phyloP scores from a whole-genome alignment of 179 eudicot genomes.

The Dionaea muscipula region DNA sequence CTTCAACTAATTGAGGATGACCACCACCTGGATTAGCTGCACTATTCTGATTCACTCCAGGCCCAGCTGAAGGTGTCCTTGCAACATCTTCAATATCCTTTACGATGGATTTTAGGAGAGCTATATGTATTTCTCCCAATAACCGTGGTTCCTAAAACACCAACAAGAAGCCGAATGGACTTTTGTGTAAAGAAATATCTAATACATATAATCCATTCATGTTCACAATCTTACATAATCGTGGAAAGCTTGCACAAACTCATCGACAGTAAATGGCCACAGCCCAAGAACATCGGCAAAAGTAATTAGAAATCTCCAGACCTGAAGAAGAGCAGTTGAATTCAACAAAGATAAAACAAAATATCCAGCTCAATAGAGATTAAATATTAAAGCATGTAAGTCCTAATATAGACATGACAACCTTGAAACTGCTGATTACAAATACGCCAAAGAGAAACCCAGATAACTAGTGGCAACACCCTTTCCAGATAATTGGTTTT shows the following conservation, averaged over 20 bases:
- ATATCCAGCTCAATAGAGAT: background rate
- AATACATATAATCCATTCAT: background rate
- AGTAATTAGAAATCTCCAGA: constrained; percentile 73
- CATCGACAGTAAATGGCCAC: constrained; percentile 94
- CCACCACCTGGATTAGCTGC: constrained; percentile 70
- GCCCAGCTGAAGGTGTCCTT: constrained; percentile 55
- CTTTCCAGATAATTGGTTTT: too few relatives aligned
- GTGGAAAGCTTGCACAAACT: constrained; percentile 83
- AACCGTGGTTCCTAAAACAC: constrained; percentile 59
- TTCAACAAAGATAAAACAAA: background rate
- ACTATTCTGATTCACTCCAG: constrained; percentile 44
- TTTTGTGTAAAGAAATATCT: background rate
- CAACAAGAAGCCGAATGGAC: background rate
- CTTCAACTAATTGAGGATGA: constrained; percentile 85
- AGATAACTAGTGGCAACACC: too few relatives aligned
- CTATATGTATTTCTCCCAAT: constrained; percentile 72
- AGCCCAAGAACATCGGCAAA: constrained; percentile 81
- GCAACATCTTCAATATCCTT: constrained; percentile 93
- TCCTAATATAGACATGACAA: too few relatives aligned
- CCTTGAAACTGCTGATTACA: too few relatives aligned
- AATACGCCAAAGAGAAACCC: too few relatives aligned
- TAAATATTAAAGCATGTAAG: too few relatives aligned
- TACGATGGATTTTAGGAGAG: constrained; percentile 52
- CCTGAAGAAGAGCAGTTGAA: constrained; percentile 24
- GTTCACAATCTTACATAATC: constrained; percentile 50